These are phyloP conservation scores for Rhododendron simsii DNA, from an alignment of 148 eudicot species.

Conservation along the genomic window DNA sequence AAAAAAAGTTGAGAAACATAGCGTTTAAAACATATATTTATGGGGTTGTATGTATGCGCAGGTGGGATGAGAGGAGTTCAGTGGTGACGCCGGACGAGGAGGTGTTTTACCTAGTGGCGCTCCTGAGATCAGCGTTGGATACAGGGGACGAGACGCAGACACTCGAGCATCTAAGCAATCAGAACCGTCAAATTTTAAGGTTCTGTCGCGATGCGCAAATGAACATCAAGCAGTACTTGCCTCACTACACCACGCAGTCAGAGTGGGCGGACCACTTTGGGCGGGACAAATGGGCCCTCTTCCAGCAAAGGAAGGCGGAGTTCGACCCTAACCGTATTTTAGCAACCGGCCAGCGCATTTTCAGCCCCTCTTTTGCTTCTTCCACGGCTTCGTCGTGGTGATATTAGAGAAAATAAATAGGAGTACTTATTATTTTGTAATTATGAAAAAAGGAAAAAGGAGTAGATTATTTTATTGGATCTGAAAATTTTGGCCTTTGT, in stretches of 20 bases:
- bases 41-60: slow-evolving; percentile 11
- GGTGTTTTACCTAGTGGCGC: slow-evolving; percentile 69
- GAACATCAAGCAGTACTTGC: slow-evolving; percentile 67
- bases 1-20: no score
- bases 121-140: slow-evolving; percentile 65
- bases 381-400: neutral
- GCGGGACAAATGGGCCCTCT: slow-evolving; percentile 58
- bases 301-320: slow-evolving; percentile 45
- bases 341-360: slow-evolving; percentile 80
- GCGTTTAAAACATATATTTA: neutral
- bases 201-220: slow-evolving; percentile 57
- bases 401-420: neutral
- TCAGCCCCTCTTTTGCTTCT: slow-evolving; percentile 27
- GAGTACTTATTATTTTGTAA: neutral
- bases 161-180: slow-evolving; percentile 46
- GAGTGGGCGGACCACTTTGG: slow-evolving; percentile 86
- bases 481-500: neutral
- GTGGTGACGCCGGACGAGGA: slow-evolving; percentile 76
- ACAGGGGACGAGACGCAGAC: slow-evolving; percentile 55
- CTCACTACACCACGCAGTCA: slow-evolving; percentile 55
- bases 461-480: neutral
- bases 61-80: slow-evolving; percentile 75
- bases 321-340: slow-evolving; percentile 69
- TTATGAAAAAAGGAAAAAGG: neutral
- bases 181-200: slow-evolving; percentile 48